Conservation (phyloP, 192 early-diverging fungal species). For the Coemansia sp. region DNA sequence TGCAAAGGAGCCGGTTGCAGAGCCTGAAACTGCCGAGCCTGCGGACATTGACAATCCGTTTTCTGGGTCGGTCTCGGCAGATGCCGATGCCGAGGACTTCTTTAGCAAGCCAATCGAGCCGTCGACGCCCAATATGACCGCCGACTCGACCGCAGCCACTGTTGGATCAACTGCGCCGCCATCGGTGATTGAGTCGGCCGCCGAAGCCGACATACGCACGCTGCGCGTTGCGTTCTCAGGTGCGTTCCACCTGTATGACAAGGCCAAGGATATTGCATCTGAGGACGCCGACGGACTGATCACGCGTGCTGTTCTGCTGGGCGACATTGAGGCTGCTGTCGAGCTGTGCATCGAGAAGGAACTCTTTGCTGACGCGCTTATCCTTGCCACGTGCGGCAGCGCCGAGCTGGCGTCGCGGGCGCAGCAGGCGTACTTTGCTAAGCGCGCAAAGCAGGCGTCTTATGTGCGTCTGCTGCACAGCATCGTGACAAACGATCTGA, state of each 20-base stretch:
- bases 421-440: constrained; percentile 84
- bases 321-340: constrained; percentile 93
- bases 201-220: constrained; percentile 15
- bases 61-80: constrained; percentile 13
- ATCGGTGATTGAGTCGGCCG: neutral
- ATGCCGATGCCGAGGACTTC: constrained; percentile 55
- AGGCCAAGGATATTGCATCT: constrained; percentile 29
- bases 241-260: constrained; percentile 39
- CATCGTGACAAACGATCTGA: constrained; percentile 77
- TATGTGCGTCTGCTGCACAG: constrained; percentile 84
- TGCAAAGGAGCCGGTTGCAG: constrained; percentile 11
- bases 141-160: constrained; percentile 5
- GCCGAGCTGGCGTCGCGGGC: constrained; percentile 68
- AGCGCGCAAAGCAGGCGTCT: constrained; percentile 59
- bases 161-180: constrained; percentile 2
- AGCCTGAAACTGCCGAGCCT: constrained; percentile 7
- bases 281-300: constrained; percentile 69
- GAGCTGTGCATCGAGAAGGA: constrained; percentile 78
- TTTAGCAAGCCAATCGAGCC: constrained; percentile 36
- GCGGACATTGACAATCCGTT: constrained; percentile 42
- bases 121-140: constrained; percentile 9
- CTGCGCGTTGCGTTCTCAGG: constrained; percentile 33
- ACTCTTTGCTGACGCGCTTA: constrained; percentile 81
- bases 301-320: constrained; percentile 79
- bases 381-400: constrained; percentile 87